These are phyloP conservation scores for Xylaria castorea DNA, from an alignment of 495 filamentous ascomycete species.

Conservation along the genomic window DNA sequence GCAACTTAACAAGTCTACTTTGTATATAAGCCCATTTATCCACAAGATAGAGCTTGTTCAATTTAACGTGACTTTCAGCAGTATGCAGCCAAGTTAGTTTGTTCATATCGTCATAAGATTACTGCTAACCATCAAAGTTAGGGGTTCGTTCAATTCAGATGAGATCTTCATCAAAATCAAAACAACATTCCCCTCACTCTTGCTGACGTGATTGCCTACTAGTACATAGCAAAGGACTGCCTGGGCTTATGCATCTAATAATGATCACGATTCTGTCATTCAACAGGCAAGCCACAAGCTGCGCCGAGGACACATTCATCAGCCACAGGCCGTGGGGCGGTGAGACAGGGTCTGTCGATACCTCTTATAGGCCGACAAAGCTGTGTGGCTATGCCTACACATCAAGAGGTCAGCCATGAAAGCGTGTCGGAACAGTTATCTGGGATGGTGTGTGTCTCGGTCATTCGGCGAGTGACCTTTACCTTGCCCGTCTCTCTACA, in stretches of 20 bases:
- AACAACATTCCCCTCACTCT: neutral
- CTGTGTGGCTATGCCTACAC: constrained; percentile 17
- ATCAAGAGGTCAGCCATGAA: neutral
- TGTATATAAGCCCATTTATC: neutral
- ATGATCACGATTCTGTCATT: neutral
- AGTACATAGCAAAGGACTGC: too few relatives aligned
- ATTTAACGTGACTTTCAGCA: neutral
- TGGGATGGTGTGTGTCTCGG: neutral
- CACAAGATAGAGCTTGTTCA: neutral
- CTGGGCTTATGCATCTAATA: neutral
- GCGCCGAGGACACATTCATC: neutral
- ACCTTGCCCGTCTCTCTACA: neutral
- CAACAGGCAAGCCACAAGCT: neutral
- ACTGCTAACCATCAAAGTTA: neutral
- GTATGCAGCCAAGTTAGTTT: neutral
- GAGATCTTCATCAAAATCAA: neutral
- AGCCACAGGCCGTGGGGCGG: constrained; percentile 15
- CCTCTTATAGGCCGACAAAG: neutral
- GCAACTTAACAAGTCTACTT: neutral
- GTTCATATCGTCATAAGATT: neutral
- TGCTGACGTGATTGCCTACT: neutral
- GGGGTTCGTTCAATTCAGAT: neutral
- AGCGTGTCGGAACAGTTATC: neutral
- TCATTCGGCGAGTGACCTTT: neutral
- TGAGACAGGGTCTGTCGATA: neutral